These are phyloP conservation scores for Claviceps humidiphila DNA, from an alignment of 2,329 filamentous ascomycete genomes.

Conservation along the genomic window DNA sequence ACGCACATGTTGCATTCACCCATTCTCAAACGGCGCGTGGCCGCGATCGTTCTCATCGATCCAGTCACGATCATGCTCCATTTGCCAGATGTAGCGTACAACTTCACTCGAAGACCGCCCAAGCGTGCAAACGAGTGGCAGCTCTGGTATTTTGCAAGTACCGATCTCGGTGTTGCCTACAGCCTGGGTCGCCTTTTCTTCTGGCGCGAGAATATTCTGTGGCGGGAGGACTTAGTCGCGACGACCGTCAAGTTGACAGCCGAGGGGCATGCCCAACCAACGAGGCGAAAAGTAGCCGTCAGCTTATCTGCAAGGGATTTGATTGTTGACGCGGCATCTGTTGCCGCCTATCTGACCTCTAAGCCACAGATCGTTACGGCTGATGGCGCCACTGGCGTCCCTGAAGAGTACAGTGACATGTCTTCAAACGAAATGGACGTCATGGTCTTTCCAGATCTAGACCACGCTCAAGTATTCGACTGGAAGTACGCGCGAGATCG, in stretches of 20 bases:
- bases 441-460: conserved; percentile 45
- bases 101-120: conserved; percentile 46
- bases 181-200: conserved; percentile 55
- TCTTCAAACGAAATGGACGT: conserved; percentile 31
- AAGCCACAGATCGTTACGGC: conserved; percentile 6
- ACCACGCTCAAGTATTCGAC: conserved; percentile 52
- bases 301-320: conserved; percentile 47
- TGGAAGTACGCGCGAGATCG: conserved; percentile 14
- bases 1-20: conserved; percentile 45
- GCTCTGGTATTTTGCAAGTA: conserved; percentile 57
- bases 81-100: conserved; percentile 57
- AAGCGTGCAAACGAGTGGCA: conserved; percentile 53
- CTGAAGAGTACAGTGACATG: conserved; percentile 5
- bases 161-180: conserved; percentile 52
- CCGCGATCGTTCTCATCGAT: conserved; percentile 36
- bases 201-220: conserved; percentile 58
- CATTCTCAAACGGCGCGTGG: conserved; percentile 35
- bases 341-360: conserved; percentile 40
- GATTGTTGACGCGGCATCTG: conserved; percentile 47
- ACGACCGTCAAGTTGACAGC: neutral
- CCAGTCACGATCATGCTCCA: conserved; percentile 57
- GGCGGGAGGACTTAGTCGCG: conserved; percentile 48
- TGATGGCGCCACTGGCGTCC: conserved; percentile 8
- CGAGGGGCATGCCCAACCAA: neutral
- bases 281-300: conserved; percentile 35